phyloP scores from a whole-genome alignment of 2,329 filamentous ascomycete species.

The Dryadomyces sulphureus region DNA sequence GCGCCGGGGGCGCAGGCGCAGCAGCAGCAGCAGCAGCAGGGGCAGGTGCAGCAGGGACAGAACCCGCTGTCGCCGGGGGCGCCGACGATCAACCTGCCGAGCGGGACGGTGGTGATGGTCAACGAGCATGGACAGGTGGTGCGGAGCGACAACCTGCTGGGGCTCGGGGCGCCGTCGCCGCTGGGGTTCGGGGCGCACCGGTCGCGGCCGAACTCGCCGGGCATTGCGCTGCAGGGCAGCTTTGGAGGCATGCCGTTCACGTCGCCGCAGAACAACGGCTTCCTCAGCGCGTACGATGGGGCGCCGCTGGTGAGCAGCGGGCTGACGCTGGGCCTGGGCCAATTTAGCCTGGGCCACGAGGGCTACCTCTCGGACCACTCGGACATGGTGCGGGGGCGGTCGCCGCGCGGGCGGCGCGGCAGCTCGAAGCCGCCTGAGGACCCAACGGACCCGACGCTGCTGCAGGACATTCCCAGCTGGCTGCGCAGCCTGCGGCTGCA shows the following conservation, averaged over 20 bases:
- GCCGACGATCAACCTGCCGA: slow-evolving; percentile 46
- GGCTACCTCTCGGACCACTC: slow-evolving; percentile 91
- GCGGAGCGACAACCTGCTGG: slow-evolving; percentile 70
- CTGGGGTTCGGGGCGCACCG: slow-evolving; percentile 49
- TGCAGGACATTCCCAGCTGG: slow-evolving; percentile 95
- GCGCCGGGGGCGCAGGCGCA: slow-evolving; percentile 35
- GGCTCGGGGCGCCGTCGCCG: slow-evolving; percentile 48
- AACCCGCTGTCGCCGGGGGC: slow-evolving; percentile 52
- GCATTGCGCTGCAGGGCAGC: slow-evolving; percentile 60
- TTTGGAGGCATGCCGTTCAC: slow-evolving; percentile 58
- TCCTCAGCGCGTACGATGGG: slow-evolving; percentile 75
- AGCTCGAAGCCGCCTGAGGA: slow-evolving; percentile 97
- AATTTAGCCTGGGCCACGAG: slow-evolving; percentile 59
- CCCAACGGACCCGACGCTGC: slow-evolving; percentile 74
- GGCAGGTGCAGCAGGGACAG: too few relatives aligned
- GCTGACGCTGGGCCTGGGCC: slow-evolving; percentile 38
- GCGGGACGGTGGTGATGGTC: slow-evolving; percentile 73
- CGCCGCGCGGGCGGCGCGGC: slow-evolving; percentile 78
- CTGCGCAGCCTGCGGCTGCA: slow-evolving; percentile 85
- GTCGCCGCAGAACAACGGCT: slow-evolving; percentile 88
- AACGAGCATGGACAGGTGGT: slow-evolving; percentile 85
- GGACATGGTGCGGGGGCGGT: slow-evolving; percentile 78
- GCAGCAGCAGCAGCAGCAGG: background rate
- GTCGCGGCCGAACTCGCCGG: slow-evolving; percentile 81
- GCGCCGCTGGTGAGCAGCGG: slow-evolving; percentile 54